Conservation (phyloP, 1,139 yeast species). For the Blastobotrys aristatus region DNA sequence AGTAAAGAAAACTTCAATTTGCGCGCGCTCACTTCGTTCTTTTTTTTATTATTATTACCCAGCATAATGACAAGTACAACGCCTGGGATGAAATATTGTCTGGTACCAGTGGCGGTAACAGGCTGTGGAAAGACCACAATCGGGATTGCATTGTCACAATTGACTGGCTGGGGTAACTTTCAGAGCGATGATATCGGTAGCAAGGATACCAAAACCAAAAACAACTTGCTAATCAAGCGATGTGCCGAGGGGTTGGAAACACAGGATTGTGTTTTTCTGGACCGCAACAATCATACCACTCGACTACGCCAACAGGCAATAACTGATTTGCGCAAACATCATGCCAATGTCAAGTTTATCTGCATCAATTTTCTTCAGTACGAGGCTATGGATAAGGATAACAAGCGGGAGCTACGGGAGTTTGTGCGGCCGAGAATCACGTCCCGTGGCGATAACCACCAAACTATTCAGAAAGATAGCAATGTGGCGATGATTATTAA, state of each 20-base stretch:
- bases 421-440: no score
- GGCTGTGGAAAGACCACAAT: constrained; percentile 96
- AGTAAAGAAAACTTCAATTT: no score
- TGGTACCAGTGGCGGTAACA: constrained; percentile 86
- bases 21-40: no score
- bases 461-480: constrained; percentile 58
- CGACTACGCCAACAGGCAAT: constrained; percentile 68
- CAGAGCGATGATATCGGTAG: constrained; percentile 81
- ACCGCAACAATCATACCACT: constrained; percentile 73
- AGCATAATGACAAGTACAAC: no score
- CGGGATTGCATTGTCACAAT: constrained; percentile 50
- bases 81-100: no score
- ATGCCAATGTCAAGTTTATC: constrained; percentile 44
- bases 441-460: constrained; percentile 84
- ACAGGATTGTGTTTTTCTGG: constrained; percentile 59
- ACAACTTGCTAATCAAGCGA: constrained; percentile 42
- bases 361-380: constrained; percentile 65
- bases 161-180: constrained; percentile 69
- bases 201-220: constrained; percentile 36
- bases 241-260: constrained; percentile 42
- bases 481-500: constrained; percentile 59
- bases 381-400: constrained; percentile 21
- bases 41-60: no score
- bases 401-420: constrained; percentile 44
- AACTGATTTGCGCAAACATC: constrained; percentile 41